Conservation (phyloP, 176 grass and related monocot species). For the Miscanthus lutarioriparius region DNA sequence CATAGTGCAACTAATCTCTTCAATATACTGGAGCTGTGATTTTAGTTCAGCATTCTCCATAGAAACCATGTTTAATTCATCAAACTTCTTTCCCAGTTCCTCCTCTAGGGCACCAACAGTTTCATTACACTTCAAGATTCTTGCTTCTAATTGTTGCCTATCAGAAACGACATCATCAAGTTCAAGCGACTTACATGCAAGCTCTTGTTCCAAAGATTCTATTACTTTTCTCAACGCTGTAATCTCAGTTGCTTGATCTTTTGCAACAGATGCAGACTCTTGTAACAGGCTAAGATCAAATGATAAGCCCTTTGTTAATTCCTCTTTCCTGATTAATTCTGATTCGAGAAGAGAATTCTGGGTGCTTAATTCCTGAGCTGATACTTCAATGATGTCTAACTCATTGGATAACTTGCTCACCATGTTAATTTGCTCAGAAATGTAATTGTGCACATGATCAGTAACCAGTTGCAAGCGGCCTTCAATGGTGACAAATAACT, state of each 20-base stretch:
- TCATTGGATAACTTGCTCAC: constrained; percentile 59
- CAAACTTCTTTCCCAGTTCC: constrained; percentile 57
- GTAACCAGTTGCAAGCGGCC: constrained; percentile 48
- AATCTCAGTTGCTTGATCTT: constrained; percentile 70
- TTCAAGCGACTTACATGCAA: constrained; percentile 52
- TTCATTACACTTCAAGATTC: constrained; percentile 48
- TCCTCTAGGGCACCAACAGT: constrained; percentile 54
- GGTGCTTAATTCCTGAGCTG: constrained; percentile 50
- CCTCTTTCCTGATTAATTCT: constrained; percentile 80
- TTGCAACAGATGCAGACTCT: constrained; percentile 75
- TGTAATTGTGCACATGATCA: constrained; percentile 49
- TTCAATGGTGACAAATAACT: constrained; percentile 47
- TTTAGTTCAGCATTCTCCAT: constrained; percentile 66
- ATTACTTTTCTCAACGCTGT: constrained; percentile 50
- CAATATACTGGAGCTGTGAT: constrained; percentile 53
- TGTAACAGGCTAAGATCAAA: constrained; percentile 96
- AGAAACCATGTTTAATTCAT: constrained; percentile 41
- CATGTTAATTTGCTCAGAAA: constrained; percentile 49
- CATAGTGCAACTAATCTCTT: constrained; percentile 37
- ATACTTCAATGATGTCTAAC: constrained; percentile 50
- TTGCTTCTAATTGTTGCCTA: constrained; percentile 48
- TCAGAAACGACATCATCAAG: constrained; percentile 51
- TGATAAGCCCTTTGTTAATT: constrained; percentile 71
- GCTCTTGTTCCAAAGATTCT: constrained; percentile 49
- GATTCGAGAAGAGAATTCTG: constrained; percentile 59